Conservation (phyloP, 176 grass and related monocot genomes). For the Oropetium thomaeum region DNA sequence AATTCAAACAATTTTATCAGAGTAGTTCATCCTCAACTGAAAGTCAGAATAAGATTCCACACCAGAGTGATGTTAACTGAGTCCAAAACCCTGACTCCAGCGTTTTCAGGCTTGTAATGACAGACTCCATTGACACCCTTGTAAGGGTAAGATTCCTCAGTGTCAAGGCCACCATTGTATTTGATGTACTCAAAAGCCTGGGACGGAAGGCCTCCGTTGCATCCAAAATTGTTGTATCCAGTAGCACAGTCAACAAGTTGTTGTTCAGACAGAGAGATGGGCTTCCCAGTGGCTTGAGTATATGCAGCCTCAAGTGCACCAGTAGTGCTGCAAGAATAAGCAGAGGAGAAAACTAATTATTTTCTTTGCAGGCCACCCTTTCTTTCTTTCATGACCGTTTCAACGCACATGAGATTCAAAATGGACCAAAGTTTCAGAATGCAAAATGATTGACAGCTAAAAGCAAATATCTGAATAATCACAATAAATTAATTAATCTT, state of each 20-base stretch:
- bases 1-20: constrained; percentile 13
- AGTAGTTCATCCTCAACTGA: background rate
- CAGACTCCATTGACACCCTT: constrained; percentile 77
- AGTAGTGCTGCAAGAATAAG: constrained; percentile 73
- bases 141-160: constrained; percentile 94
- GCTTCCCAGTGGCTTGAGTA: constrained; percentile 76
- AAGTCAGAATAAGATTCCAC: constrained; percentile 18
- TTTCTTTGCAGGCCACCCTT: background rate
- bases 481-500: background rate
- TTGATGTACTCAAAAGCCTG: constrained; percentile 98
- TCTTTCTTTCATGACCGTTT: background rate
- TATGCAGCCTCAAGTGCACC: constrained; percentile 98
- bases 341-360: background rate
- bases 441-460: background rate
- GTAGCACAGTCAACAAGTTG: constrained; percentile 87
- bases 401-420: background rate
- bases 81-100: constrained; percentile 69
- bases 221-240: constrained; percentile 88
- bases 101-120: constrained; percentile 48
- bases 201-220: constrained; percentile 83
- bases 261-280: constrained; percentile 86
- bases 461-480: background rate
- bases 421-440: background rate
- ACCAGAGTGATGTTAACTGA: constrained; percentile 94
- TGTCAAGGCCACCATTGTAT: constrained; percentile 88